Percentiles rank a stretch among this genome's conserved stretches.
These are phyloP conservation scores for Trichocladium uniseriatum DNA, from an alignment of 495 filamentous ascomycete genomes.

Conservation along the genomic window DNA sequence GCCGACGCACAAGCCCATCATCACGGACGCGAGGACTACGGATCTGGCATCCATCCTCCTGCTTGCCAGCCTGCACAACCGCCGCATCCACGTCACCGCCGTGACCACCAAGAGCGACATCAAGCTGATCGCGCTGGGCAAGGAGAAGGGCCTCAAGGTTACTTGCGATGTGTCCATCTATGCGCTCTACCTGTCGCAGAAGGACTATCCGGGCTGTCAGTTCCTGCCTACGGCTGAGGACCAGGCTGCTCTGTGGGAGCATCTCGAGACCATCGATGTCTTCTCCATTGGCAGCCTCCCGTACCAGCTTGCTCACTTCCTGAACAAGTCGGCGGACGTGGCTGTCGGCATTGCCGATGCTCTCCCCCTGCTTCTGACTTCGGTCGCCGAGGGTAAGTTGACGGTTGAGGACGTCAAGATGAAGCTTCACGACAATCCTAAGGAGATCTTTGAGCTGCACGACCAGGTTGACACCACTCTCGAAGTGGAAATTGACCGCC, in stretches of 20 bases:
- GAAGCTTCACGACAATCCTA: slow-evolving; percentile 71
- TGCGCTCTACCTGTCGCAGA: slow-evolving; percentile 66
- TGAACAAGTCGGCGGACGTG: slow-evolving; percentile 42
- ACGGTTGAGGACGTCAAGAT: slow-evolving; percentile 63
- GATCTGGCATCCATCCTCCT: slow-evolving; percentile 73
- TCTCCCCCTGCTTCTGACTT: slow-evolving; percentile 68
- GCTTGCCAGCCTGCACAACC: slow-evolving; percentile 71
- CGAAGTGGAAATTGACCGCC: slow-evolving; percentile 65
- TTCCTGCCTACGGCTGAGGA: slow-evolving; percentile 61
- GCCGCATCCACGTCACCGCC: slow-evolving; percentile 76
- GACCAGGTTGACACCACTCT: slow-evolving; percentile 67
- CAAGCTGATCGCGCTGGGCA: slow-evolving; percentile 66
- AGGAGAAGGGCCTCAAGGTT: slow-evolving; percentile 73
- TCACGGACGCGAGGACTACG: slow-evolving; percentile 78
- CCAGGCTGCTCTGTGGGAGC: slow-evolving; percentile 71
- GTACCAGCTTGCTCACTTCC: slow-evolving; percentile 59
- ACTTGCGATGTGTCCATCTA: slow-evolving; percentile 80
- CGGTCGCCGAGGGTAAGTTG: slow-evolving; percentile 65
- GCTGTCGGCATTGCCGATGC: slow-evolving; percentile 65
- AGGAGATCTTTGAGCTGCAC: slow-evolving; percentile 78
- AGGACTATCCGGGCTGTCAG: slow-evolving; percentile 62
- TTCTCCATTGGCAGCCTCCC: slow-evolving; percentile 79
- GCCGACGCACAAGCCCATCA: slow-evolving; percentile 73
- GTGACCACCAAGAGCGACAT: slow-evolving; percentile 80
- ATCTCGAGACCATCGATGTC: slow-evolving; percentile 67